Conservation (phyloP, 768 basidiomycete genomes). For the Pleurotus salmoneostramineus region DNA sequence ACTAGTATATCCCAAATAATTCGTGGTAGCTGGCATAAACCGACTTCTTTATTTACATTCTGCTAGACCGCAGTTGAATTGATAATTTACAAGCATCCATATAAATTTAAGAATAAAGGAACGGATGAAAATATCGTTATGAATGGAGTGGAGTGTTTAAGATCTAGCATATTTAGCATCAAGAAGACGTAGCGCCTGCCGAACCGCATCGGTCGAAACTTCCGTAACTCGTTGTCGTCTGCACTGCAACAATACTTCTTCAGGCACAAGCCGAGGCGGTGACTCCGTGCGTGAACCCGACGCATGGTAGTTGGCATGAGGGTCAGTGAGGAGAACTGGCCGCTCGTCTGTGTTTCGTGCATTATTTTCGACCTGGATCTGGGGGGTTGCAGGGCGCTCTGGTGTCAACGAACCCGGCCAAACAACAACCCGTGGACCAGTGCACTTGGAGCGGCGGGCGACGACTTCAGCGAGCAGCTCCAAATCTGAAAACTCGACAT, state of each 20-base stretch:
- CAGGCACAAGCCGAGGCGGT: constrained; percentile 52
- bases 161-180: constrained; percentile 54
- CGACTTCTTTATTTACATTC: background rate
- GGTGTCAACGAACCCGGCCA: constrained; percentile 47
- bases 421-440: constrained; percentile 62
- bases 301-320: constrained; percentile 38
- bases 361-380: background rate
- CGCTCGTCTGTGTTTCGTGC: constrained; percentile 20
- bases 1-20: background rate
- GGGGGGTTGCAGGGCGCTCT: constrained; percentile 30
- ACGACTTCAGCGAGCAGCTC: constrained; percentile 86
- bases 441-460: constrained; percentile 75
- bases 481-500: constrained; percentile 81
- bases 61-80: background rate
- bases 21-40: background rate
- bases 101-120: constrained; percentile 5
- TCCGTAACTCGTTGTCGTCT: constrained; percentile 58
- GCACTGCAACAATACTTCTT: constrained; percentile 59
- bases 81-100: background rate
- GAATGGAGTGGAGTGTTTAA: constrained; percentile 4
- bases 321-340: constrained; percentile 47
- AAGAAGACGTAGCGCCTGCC: constrained; percentile 69
- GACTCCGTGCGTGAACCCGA: constrained; percentile 31
- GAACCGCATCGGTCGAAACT: constrained; percentile 71
- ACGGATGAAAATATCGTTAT: constrained; percentile 9